Conservation (phyloP, 257 asterid species). For the Solanum chiquidenum region DNA sequence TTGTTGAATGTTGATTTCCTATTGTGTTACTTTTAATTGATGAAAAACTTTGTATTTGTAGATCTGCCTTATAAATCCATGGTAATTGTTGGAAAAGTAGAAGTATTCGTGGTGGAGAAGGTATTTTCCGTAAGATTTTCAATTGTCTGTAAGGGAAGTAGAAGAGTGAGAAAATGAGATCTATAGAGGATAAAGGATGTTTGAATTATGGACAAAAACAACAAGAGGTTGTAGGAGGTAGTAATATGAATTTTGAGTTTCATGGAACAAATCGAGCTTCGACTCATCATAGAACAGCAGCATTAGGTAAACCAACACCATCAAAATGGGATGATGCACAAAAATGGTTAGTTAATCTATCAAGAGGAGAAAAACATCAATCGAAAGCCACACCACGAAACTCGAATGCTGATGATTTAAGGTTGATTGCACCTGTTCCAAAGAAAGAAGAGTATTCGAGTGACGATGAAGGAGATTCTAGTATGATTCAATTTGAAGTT, state of each 20-base stretch:
- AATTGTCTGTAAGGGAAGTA: not conserved
- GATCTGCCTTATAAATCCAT: not conserved
- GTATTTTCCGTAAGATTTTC: not conserved
- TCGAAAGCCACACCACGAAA: conserved; percentile 66
- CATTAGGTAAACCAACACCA: conserved; percentile 78
- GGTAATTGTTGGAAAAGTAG: not conserved
- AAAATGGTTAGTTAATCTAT: conserved; percentile 86
- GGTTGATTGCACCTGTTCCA: conserved; percentile 58
- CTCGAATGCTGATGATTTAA: conserved; percentile 82
- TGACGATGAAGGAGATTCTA: conserved; percentile 39
- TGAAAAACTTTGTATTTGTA: not conserved
- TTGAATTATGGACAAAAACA: conserved; percentile 35
- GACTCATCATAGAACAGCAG: conserved; percentile 35
- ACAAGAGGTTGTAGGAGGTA: conserved; percentile 28
- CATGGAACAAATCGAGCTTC: conserved; percentile 41
- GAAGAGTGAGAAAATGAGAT: conserved; percentile 33
- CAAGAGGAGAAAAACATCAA: conserved; percentile 49
- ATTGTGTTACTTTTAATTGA: not conserved
- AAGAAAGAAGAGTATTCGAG: conserved; percentile 40
- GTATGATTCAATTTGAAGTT: conserved; percentile 17
- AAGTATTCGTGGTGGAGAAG: not conserved
- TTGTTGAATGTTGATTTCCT: not conserved
- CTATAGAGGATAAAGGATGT: conserved; percentile 75
- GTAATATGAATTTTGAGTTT: conserved; percentile 40
- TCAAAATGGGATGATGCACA: conserved; percentile 99